Base-by-base conservation (phyloP, 2,329 filamentous ascomycete species). In the Trichoderma koningiopsis region DNA sequence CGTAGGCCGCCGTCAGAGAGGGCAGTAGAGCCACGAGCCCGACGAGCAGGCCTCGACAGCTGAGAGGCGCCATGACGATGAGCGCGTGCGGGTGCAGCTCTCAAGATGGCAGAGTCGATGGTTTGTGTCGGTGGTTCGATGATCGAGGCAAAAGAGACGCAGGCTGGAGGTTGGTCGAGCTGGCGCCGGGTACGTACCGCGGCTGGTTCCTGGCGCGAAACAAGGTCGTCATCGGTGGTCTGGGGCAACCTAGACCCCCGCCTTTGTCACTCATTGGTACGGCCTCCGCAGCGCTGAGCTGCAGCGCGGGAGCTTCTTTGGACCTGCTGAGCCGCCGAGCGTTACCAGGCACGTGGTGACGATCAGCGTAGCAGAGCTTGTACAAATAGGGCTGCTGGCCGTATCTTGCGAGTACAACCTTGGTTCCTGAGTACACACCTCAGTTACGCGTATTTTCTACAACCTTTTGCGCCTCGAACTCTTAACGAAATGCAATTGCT, bases 11-110 rank as follows among this genome's bases (percentile, higher is more conserved):
- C 24, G 77, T 79, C 19, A 81, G 74, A 70, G 78, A 78, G 70
- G 82, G 80, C 76, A 85, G 75, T 72, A 79, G 78, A 29, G 75
- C 74, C 72, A 84, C 76, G 70, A 78, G 78, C 72, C 80, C 80
- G 63, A 82, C 61, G 68, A 81, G 76, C 71, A 84, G 75, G 73
- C 78, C 78, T 75, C 79, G 79, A 71, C 77, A 74, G 68, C 77
- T 73, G 70, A 72, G 76, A 73, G 75, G 75, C 76, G 81, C 79
- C 83, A 85, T 85, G 71, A 72, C 77, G 75, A 74, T 67, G 53
- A 70, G 72, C 16, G 68, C 59, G 58, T 37, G 40, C 40, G 71
- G 68, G 24, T 33, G 69, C n/a, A 40, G 63, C 56, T 31, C 57
- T 62, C 59, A 58, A n/a, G 43, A 33, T 61, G 62, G 35, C 33